A percentile compares a stretch with the other conserved stretches of the same genome.
Evolutionary conservation across 2,329 filamentous ascomycete genomes (phyloP).

Genomic region (Verticillium tricorpus): DNA sequence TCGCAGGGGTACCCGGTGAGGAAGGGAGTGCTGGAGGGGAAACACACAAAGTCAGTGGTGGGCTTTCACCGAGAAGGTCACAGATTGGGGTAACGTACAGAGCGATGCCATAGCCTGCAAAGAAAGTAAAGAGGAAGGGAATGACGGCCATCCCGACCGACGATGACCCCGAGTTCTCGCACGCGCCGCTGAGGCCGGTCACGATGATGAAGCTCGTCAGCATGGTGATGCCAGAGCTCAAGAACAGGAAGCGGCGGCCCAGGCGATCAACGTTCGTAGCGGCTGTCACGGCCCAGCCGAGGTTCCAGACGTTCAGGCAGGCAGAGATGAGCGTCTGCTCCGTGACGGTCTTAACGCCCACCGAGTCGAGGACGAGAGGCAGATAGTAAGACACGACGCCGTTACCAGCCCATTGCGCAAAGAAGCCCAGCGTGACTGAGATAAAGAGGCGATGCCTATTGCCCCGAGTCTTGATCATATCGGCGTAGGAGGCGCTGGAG

Average conservation of each 20-base stretch:
- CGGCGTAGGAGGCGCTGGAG: constrained; percentile 43
- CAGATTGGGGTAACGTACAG: constrained; percentile 31
- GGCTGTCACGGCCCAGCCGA: constrained; percentile 45
- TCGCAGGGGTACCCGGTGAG: constrained; percentile 50
- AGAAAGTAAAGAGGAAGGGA: constrained; percentile 33
- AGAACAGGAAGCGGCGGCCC: constrained; percentile 48
- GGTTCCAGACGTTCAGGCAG: constrained; percentile 41
- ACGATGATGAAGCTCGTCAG: constrained; percentile 47
- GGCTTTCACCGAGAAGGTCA: background rate
- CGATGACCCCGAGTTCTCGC: constrained; percentile 46
- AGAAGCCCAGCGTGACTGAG: constrained; percentile 50
- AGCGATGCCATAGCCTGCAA: constrained; percentile 46
- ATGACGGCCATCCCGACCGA: constrained; percentile 40
- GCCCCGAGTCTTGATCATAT: constrained; percentile 50
- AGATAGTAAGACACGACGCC: constrained; percentile 56
- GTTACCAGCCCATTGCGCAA: constrained; percentile 58
- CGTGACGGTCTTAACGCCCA: constrained; percentile 51
- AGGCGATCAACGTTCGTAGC: constrained; percentile 47
- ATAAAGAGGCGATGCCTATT: constrained; percentile 52
- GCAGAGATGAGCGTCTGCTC: constrained; percentile 37
- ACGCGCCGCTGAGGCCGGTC: constrained; percentile 34
- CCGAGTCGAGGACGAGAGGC: constrained; percentile 25
- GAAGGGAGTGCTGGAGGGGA: constrained; percentile 32
- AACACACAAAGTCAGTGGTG: background rate
- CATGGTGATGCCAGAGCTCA: background rate